These are phyloP conservation scores for Hymenoscyphus repandus DNA, from an alignment of 2,329 filamentous ascomycete species.

Conservation along the genomic window DNA sequence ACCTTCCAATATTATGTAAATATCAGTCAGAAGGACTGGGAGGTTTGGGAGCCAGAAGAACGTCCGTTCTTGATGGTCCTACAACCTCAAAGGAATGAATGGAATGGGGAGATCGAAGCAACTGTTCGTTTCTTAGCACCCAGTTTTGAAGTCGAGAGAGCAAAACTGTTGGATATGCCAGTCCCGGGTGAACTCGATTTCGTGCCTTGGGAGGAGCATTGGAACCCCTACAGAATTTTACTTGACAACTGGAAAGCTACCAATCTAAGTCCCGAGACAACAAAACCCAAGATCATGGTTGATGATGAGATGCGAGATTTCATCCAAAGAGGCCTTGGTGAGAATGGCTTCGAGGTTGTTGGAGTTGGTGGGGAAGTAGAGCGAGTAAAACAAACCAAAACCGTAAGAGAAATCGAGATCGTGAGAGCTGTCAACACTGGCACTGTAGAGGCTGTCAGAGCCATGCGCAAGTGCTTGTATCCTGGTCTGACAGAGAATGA, in stretches of 20 bases:
- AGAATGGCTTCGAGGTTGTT: conserved; percentile 49
- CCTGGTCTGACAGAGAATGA: conserved; percentile 53
- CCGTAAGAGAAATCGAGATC: conserved; percentile 48
- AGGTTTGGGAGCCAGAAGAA: conserved; percentile 61
- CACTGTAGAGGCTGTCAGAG: conserved; percentile 54
- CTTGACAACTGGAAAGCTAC: conserved; percentile 33
- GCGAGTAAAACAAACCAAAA: conserved; percentile 54
- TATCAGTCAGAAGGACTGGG: conserved; percentile 56
- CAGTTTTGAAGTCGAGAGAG: conserved; percentile 55
- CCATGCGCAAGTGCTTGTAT: conserved; percentile 51
- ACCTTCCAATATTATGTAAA: conserved; percentile 61
- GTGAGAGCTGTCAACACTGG: conserved; percentile 59
- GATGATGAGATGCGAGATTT: conserved; percentile 62
- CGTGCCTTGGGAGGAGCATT: conserved; percentile 59
- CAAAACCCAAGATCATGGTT: conserved; percentile 47
- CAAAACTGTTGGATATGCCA: conserved; percentile 53
- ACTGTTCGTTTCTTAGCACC: conserved; percentile 55
- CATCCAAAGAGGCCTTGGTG: conserved; percentile 50
- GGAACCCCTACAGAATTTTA: conserved; percentile 56
- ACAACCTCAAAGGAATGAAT: conserved; percentile 37
- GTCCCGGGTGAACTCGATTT: conserved; percentile 45
- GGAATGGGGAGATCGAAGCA: conserved; percentile 40
- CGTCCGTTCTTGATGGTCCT: conserved; percentile 59
- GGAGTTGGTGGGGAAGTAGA: conserved; percentile 51
- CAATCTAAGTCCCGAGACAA: conserved; percentile 25